Conservation (phyloP, 495 filamentous ascomycete genomes). For the Tuber calosporum region DNA sequence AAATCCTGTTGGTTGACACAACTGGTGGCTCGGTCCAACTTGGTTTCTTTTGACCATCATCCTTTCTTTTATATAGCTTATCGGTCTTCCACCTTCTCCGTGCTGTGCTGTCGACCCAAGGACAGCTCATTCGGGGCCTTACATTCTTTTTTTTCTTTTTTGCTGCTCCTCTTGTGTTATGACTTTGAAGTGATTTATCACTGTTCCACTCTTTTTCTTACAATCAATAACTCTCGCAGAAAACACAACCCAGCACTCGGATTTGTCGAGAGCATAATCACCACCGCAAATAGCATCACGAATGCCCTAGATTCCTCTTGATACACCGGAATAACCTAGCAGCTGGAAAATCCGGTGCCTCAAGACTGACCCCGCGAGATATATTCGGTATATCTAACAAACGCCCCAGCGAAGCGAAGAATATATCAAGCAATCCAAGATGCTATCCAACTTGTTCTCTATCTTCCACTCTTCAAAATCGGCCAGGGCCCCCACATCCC, state of each 20-base stretch:
- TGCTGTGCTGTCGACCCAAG: neutral
- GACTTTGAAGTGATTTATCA: conserved; percentile 7
- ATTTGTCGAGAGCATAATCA: neutral
- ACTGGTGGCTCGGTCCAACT: conserved; percentile 1
- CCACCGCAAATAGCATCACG: neutral
- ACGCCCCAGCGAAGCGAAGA: neutral
- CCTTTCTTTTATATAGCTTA: neutral
- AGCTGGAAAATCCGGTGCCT: neutral
- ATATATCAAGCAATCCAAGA: conserved; percentile 4
- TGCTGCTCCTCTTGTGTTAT: neutral
- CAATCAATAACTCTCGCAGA: neutral
- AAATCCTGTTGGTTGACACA: conserved; percentile 3
- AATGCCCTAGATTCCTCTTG: neutral
- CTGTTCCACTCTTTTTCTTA: neutral
- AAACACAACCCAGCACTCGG: neutral
- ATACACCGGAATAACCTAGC: neutral
- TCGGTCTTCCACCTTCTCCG: neutral
- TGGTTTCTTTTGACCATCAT: conserved; percentile 5
- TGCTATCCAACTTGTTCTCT: conserved; percentile 28
- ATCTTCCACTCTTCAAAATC: conserved; percentile 11
- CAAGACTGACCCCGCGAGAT: neutral
- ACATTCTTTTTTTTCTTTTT: neutral
- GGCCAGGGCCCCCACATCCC: conserved; percentile 4
- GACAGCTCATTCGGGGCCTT: neutral
- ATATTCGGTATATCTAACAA: neutral